Evolutionary conservation across 345 rosid species (phyloP), one percentile per base, ranked within the genome.

Genomic region (Hibiscus syriacus): DNA sequence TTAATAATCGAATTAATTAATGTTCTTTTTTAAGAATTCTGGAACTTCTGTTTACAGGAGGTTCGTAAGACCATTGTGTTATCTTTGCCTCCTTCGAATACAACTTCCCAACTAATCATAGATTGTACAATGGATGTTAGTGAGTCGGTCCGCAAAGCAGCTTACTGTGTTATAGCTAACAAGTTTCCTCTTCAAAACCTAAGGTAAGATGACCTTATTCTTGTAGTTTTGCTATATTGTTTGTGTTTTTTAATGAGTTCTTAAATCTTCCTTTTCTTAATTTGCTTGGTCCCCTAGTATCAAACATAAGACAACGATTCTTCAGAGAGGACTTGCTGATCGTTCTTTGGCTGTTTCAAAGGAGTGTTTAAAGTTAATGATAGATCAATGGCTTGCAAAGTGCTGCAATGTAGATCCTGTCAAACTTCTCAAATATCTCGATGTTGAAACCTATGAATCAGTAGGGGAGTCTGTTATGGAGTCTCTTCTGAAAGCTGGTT

Each of bases 101-200:
- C 90, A 67, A 90, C 96, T 68, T 81, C 87, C 22, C 84, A 79
- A 74, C 81, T 83, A 45, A 85, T 91, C 49, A 77, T 90, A 68
- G 92, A 89, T 70, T 81, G 88, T 84, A 93, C 95, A 30, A 73
- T 87, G 73, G 99, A 93, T 76, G 87, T 83, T 67, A 87, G 82
- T 22, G 96, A 91, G 72, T 81, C 88, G 7, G 95, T 91, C 12
- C 95, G 95, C 55, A 94, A 85, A 82, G 92, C 90, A 41, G 86
- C 96, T 48, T 94, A 86, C 74, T 84, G 80, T 55, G 89, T 91
- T 64, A 80, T 89, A 46, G 92, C 92, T 26, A 89, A 82, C 65
- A 94, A 94, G 75, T 90, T 94, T 72, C 97, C 99, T 76, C 97
- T 94, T 72, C 92, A 91, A 73, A 94, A 88, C 80, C 86, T 91